These are phyloP conservation scores for Candida rishiriensis DNA, from an alignment of 805 yeast species.

Conservation along the genomic window DNA sequence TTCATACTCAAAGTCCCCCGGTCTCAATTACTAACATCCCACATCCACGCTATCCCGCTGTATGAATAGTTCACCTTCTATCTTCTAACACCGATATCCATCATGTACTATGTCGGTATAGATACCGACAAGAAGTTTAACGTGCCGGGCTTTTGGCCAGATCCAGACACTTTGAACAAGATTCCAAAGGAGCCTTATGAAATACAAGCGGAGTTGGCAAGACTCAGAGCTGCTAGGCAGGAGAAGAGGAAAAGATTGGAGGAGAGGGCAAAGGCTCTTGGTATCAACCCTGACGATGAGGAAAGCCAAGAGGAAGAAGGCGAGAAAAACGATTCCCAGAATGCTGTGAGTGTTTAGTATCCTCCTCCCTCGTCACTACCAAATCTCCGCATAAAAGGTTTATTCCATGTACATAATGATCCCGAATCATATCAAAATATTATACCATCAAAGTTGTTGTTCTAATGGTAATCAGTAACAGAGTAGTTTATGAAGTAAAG, in stretches of 20 bases:
- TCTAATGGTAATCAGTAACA: too few relatives aligned
- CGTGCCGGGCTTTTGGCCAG: conserved; percentile 96
- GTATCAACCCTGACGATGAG: conserved; percentile 52
- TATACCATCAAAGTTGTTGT: too few relatives aligned
- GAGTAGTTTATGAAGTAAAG: too few relatives aligned
- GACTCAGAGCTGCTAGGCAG: conserved; percentile 70
- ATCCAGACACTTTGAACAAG: conserved; percentile 84
- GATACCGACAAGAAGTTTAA: conserved; percentile 86
- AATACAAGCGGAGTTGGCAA: conserved; percentile 84
- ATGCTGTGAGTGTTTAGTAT: background rate
- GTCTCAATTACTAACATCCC: background rate
- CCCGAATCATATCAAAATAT: too few relatives aligned
- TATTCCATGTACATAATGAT: too few relatives aligned
- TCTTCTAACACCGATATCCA: conserved; percentile 79
- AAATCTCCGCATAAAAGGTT: too few relatives aligned
- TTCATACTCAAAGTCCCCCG: background rate
- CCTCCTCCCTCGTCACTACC: background rate
- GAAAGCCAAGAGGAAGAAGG: conserved; percentile 23
- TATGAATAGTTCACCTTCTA: conserved; percentile 65
- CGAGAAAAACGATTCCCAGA: background rate
- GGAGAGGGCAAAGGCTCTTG: conserved; percentile 63
- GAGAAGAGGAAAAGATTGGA: conserved; percentile 74
- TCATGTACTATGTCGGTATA: conserved; percentile 90
- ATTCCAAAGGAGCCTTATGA: conserved; percentile 92
- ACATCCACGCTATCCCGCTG: background rate